Conservation (phyloP, 148 eudicot genomes). For the Cornus controversa region DNA sequence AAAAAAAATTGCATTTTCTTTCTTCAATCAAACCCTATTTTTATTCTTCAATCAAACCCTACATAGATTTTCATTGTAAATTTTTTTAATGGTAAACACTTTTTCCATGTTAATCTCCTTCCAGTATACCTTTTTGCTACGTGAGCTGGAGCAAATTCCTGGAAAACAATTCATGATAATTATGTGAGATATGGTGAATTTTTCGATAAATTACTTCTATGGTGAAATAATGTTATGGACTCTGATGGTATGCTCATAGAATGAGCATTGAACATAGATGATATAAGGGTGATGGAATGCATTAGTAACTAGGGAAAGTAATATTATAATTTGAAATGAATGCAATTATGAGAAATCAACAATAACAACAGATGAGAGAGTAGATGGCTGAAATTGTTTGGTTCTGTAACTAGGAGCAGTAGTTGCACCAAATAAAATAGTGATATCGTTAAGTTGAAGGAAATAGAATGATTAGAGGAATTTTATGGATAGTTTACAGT, state of each 20-base stretch:
- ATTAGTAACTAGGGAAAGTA: neutral
- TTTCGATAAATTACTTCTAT: neutral
- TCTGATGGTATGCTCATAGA: neutral
- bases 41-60: too few species aligned
- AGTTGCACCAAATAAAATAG: slow-evolving; percentile 10
- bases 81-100: too few species aligned
- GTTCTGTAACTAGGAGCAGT: neutral
- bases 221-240: neutral
- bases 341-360: neutral
- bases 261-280: too few species aligned
- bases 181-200: too few species aligned
- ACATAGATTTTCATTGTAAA: too few species aligned
- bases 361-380: neutral
- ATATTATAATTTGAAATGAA: neutral
- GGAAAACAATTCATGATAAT: too few species aligned
- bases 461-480: neutral
- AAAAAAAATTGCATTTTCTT: too few species aligned
- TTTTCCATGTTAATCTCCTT: too few species aligned
- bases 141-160: too few species aligned
- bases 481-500: neutral
- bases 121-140: too few species aligned
- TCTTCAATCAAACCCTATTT: too few species aligned
- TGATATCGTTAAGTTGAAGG: neutral
- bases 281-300: neutral
- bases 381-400: neutral